Evolutionary conservation across 1,139 yeast species (phyloP).

Genomic region (Ogataea hybrid): DNA sequence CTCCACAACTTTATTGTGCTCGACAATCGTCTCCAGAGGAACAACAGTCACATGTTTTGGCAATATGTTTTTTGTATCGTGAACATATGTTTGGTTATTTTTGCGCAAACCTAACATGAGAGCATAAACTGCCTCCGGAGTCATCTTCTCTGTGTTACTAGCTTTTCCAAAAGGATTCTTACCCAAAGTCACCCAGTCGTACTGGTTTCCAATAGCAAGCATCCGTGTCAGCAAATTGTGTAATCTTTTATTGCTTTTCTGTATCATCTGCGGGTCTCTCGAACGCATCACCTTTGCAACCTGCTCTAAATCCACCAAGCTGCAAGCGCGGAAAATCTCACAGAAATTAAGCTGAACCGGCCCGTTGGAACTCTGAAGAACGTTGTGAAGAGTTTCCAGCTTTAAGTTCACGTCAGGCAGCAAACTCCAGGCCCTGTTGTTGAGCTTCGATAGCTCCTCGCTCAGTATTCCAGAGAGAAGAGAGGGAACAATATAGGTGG

Average conservation of each 20-base stretch:
- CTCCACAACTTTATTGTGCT: conserved; percentile 33
- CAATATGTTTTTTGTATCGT: conserved; percentile 36
- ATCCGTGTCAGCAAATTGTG: not conserved
- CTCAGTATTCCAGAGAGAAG: conserved; percentile 30
- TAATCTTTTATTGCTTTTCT: not conserved
- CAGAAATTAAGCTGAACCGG: conserved; percentile 52
- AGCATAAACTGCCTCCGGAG: conserved; percentile 39
- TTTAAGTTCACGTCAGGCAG: conserved; percentile 35
- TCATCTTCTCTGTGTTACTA: conserved; percentile 14
- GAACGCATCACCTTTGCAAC: conserved; percentile 21
- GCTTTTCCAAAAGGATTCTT: conserved; percentile 23
- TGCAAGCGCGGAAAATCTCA: conserved; percentile 41
- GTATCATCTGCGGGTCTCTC: not conserved
- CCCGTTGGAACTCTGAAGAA: conserved; percentile 48
- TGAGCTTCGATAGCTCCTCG: conserved; percentile 23
- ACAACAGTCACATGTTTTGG: conserved; percentile 48
- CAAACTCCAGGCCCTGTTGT: conserved; percentile 28
- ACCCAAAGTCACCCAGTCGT: conserved; percentile 30
- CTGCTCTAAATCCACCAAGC: conserved; percentile 28
- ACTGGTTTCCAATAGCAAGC: conserved; percentile 14
- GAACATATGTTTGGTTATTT: conserved; percentile 43
- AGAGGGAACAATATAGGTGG: conserved; percentile 31
- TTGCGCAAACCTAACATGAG: conserved; percentile 45
- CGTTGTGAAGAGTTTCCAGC: conserved; percentile 53
- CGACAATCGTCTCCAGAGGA: conserved; percentile 40